A percentile compares a stretch with the other conserved stretches of the same genome.
Evolutionary conservation across 1,284 basidiomycete species (phyloP).

Genomic region (Cutaneotrichosporon mucoides): DNA sequence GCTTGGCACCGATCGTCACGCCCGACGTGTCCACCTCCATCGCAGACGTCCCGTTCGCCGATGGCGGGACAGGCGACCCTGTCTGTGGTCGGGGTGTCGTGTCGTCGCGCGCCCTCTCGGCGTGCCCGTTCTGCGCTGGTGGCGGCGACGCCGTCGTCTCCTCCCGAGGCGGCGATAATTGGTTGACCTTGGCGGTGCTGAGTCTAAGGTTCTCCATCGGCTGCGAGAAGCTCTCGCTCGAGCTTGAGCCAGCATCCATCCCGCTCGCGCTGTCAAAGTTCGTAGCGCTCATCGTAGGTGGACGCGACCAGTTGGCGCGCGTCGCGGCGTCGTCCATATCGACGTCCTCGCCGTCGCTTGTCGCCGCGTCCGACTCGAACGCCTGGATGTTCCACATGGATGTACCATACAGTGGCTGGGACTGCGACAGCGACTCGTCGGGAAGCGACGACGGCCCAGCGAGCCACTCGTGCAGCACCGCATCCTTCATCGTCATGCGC

Average conservation of each 20-base stretch:
- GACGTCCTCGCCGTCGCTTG: constrained; percentile 11
- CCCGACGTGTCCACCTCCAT: neutral
- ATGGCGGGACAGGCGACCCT: neutral
- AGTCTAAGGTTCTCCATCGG: constrained; percentile 37
- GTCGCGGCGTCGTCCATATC: neutral
- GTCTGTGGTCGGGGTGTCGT: no score
- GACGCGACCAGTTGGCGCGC: constrained; percentile 25
- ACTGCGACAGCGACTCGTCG: constrained; percentile 22
- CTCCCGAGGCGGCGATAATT: neutral
- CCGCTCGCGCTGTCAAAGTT: constrained; percentile 29
- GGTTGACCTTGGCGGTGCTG: neutral
- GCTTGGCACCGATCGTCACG: neutral
- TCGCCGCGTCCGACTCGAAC: constrained; percentile 26
- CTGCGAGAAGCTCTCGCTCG: constrained; percentile 36
- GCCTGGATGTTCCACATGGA: constrained; percentile 39
- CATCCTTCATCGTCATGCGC: constrained; percentile 60
- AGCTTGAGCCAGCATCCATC: neutral
- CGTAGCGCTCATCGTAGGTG: constrained; percentile 35
- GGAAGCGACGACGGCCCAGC: constrained; percentile 28
- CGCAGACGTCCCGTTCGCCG: neutral
- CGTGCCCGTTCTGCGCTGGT: no score
- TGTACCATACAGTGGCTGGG: constrained; percentile 37
- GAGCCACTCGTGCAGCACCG: constrained; percentile 66
- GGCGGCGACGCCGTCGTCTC: constrained; percentile 1
- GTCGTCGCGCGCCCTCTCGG: no score